phyloP scores from a whole-genome alignment of 176 grass and related monocot species.

The Musa itinerans region DNA sequence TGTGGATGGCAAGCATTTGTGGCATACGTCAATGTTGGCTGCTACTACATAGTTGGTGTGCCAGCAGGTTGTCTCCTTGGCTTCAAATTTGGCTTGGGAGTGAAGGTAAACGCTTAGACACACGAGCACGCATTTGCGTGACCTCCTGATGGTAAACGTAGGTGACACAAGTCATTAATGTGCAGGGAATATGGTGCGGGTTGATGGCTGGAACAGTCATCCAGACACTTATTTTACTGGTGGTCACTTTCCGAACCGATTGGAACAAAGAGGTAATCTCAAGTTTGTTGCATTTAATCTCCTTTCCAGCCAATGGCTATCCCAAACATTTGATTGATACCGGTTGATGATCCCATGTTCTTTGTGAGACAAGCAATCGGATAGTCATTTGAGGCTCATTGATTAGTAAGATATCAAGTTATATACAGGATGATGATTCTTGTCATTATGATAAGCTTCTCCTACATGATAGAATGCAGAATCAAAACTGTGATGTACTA shows the following conservation, averaged over 20 bases:
- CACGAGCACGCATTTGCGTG: neutral
- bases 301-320: neutral
- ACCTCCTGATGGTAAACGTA: too few relatives aligned
- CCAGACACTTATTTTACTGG: constrained; percentile 65
- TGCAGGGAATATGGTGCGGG: constrained; percentile 35
- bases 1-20: constrained; percentile 29
- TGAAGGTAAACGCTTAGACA: neutral
- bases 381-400: too few relatives aligned
- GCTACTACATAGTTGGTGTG: constrained; percentile 29
- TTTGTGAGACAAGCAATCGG: too few relatives aligned
- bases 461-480: too few relatives aligned
- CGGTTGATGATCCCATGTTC: neutral
- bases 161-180: neutral
- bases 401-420: too few relatives aligned
- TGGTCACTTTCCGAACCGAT: constrained; percentile 71
- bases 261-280: constrained; percentile 76
- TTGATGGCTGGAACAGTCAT: constrained; percentile 62
- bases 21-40: constrained; percentile 25
- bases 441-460: too few relatives aligned
- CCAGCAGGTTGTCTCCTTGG: constrained; percentile 8
- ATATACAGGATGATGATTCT: too few relatives aligned
- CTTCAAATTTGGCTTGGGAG: constrained; percentile 16
- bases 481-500: too few relatives aligned
- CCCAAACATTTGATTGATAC: constrained; percentile 8
- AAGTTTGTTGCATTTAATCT: neutral